These are phyloP conservation scores for Boletales sp. DNA, from an alignment of 768 basidiomycete genomes.

Conservation along the genomic window DNA sequence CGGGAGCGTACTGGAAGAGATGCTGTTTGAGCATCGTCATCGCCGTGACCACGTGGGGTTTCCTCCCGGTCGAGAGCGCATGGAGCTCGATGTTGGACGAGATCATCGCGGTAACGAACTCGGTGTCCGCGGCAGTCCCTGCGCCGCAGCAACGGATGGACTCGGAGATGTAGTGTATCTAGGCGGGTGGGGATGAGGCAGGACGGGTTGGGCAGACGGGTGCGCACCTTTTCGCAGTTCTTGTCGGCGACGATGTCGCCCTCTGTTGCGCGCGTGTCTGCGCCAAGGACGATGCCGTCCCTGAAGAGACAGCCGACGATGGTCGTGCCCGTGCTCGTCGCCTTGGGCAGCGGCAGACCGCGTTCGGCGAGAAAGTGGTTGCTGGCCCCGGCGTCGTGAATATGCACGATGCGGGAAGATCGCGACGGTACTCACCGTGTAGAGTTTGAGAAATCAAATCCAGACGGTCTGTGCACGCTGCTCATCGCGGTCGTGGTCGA, in stretches of 20 bases:
- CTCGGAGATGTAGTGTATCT: conserved; percentile 98
- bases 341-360: conserved; percentile 74
- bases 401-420: background rate
- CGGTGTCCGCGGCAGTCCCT: conserved; percentile 98
- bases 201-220: background rate
- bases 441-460: conserved; percentile 79
- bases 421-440: conserved; percentile 45
- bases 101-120: conserved; percentile 91
- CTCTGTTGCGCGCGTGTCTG: conserved; percentile 94
- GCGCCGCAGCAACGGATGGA: conserved; percentile 97
- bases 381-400: conserved; percentile 32
- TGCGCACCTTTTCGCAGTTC: conserved; percentile 87
- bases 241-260: conserved; percentile 97
- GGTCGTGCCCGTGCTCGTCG: conserved; percentile 93
- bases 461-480: conserved; percentile 46
- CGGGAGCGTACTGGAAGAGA: conserved; percentile 65
- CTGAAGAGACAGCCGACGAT: conserved; percentile 95
- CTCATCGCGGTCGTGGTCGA: conserved; percentile 35
- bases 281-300: conserved; percentile 91
- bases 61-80: conserved; percentile 82
- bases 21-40: conserved; percentile 99
- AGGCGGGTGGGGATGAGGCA: background rate
- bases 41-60: conserved; percentile 92
- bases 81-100: conserved; percentile 96
- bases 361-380: conserved; percentile 70